Conservation (phyloP, 345 rosid species). For the Heritiera littoralis region DNA sequence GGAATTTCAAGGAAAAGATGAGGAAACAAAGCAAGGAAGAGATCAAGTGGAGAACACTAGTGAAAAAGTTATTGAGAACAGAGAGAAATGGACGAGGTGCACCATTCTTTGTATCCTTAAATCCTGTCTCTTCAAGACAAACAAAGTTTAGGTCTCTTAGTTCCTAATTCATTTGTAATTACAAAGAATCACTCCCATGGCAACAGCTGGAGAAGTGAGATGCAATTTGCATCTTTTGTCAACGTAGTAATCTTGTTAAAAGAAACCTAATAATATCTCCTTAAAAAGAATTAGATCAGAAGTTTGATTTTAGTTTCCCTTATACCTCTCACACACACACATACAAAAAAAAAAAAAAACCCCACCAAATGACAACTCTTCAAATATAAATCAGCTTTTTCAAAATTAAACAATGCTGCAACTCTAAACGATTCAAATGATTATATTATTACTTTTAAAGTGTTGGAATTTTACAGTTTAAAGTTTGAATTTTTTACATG, state of each 20-base stretch:
- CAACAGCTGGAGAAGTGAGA: background rate
- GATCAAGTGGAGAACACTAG: slow-evolving; percentile 65
- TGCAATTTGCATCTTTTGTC: background rate
- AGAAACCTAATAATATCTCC: too few species aligned
- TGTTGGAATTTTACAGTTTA: too few species aligned
- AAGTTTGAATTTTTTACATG: too few species aligned
- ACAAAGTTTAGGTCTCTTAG: background rate
- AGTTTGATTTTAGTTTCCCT: too few species aligned
- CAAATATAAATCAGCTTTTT: background rate
- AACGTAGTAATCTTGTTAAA: too few species aligned
- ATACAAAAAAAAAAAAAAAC: too few species aligned
- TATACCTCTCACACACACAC: too few species aligned
- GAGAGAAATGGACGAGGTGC: slow-evolving; percentile 59
- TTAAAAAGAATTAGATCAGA: too few species aligned
- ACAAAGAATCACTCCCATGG: background rate
- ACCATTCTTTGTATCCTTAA: slow-evolving; percentile 44
- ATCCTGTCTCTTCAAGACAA: slow-evolving; percentile 1
- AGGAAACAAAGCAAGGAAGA: slow-evolving; percentile 71
- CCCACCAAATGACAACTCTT: background rate
- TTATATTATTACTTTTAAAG: too few species aligned
- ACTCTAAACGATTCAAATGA: too few species aligned
- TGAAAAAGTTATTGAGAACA: slow-evolving; percentile 60
- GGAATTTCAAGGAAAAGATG: slow-evolving; percentile 72
- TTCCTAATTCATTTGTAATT: background rate
- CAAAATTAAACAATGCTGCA: background rate